Evolutionary conservation across 2,329 filamentous ascomycete species (phyloP), one percentile per base, ranked within the genome.

Genomic region (Cercospora zeina): DNA sequence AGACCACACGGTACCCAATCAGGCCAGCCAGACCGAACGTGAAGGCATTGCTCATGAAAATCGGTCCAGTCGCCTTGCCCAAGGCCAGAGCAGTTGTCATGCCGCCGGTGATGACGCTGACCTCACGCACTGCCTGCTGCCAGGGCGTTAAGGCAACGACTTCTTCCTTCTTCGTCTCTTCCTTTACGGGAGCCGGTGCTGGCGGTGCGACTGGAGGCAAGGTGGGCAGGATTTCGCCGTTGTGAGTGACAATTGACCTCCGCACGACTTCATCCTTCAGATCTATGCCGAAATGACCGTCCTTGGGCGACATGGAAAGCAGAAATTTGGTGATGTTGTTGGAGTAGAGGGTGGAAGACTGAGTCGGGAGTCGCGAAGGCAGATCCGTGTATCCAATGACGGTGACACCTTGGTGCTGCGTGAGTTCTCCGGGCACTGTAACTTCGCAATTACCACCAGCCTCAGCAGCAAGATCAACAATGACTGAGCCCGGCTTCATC

Each of bases 281-380:
- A 69, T 96, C 90, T 50, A 96, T 82, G 7, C 90, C 90, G 66
- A 91, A 96, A 37, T 88, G 83, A 66, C 90, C 91, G 2, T 91
- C 87, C 62, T 88, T 84, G 1, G 91, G 90, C 1, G 87, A 77
- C 82, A 96, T 91, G 0, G 91, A 95, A 9, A 96, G 81, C 30
- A 96, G 79, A 61, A 93, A 89, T 73, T 96, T 96, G 68, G 88
- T 92, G 70, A 96, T 93, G 73, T 96, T 96, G 82, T 96, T 96
- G 1, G 90, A 95, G 76, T 96, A 96, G 19, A 96, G 79, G 0
- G 90, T 96, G 0, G 91, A 96, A 0, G 91, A 91, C 75, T 96
- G 92, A 0, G 91, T 96, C 0, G 92, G 91, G 1, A 96, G 82
- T 50, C 91, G 85, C 33, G 91, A 96, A 0, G 92, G 91, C 30